Percentiles rank a stretch among this genome's conserved stretches.
phyloP scores from a whole-genome alignment of 495 filamentous ascomycete genomes.

The Collariella sp. region DNA sequence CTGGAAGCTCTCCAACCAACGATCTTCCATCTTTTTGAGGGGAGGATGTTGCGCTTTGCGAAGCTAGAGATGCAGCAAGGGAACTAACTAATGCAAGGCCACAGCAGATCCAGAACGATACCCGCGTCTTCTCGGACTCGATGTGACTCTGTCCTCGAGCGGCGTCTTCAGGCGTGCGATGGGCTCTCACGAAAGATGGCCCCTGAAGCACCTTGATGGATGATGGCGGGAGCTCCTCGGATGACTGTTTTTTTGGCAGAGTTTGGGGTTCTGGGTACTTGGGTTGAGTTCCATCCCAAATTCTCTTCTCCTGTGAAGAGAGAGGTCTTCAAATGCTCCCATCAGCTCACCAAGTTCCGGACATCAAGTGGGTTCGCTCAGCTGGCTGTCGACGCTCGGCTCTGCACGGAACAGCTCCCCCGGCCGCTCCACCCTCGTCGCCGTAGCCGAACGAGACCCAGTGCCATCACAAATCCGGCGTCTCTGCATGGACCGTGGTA shows the following conservation, averaged over 20 bases:
- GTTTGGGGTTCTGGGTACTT: too few species aligned
- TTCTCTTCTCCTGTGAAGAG: too few species aligned
- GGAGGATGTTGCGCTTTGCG: constrained; percentile 6
- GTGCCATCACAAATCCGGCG: background rate
- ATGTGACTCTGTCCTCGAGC: too few species aligned
- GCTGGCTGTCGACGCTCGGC: constrained; percentile 2
- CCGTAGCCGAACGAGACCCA: constrained; percentile 16
- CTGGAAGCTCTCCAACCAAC: background rate
- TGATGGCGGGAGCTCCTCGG: too few species aligned
- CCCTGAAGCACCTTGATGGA: too few species aligned
- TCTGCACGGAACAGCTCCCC: constrained; percentile 19
- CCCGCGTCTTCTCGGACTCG: background rate
- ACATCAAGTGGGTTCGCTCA: background rate
- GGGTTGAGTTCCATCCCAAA: too few species aligned
- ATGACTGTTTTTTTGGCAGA: too few species aligned
- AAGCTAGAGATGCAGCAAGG: constrained; percentile 19
- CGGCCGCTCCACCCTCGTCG: constrained; percentile 16
- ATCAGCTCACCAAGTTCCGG: too few species aligned
- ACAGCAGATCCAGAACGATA: constrained; percentile 10
- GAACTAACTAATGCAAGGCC: constrained; percentile 26
- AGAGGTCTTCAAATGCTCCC: too few species aligned
- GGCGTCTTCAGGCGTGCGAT: too few species aligned
- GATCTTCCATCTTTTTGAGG: background rate
- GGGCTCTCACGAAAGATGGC: too few species aligned
- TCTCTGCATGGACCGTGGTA: constrained; percentile 18